Conservation (phyloP, 345 rosid species). For the Anacardium occidentale region DNA sequence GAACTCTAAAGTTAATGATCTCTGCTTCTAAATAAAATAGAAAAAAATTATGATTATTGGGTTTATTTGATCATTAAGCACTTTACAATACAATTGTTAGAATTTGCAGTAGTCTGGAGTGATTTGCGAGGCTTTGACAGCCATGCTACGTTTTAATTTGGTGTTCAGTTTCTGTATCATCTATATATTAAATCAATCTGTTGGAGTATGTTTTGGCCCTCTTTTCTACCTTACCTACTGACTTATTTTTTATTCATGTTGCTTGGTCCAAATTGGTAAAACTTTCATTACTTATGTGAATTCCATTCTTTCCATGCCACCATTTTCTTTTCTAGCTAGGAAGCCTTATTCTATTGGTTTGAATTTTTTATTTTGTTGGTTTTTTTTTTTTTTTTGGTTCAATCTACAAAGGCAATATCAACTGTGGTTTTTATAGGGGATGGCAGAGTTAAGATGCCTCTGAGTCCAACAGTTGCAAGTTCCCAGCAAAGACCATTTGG, state of each 20-base stretch:
- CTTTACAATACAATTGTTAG: not conserved
- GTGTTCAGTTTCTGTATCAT: not conserved
- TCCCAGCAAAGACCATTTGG: slow-evolving; percentile 70
- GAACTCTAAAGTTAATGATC: not conserved
- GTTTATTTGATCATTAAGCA: not conserved
- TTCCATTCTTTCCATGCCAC: not conserved
- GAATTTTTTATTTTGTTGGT: slow-evolving; percentile 1
- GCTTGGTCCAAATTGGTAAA: not conserved
- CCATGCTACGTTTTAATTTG: not conserved
- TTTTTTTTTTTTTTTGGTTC: slow-evolving; percentile 12
- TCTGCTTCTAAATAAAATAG: not conserved
- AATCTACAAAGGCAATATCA: slow-evolving; percentile 11
- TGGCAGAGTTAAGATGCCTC: slow-evolving; percentile 81
- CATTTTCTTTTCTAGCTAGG: not conserved
- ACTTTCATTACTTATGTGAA: slow-evolving; percentile 1
- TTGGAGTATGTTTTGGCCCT: not conserved
- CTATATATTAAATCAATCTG: not conserved
- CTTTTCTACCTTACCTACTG: not conserved
- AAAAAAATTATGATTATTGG: not conserved
- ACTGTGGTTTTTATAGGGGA: slow-evolving; percentile 53
- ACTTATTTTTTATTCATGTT: not conserved
- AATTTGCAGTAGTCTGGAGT: not conserved
- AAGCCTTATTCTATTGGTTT: slow-evolving; percentile 1
- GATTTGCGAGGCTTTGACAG: not conserved
- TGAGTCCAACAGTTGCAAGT: slow-evolving; percentile 75